Percentiles rank a stretch among this genome's conserved stretches.
phyloP scores from a whole-genome alignment of 805 yeast species.

The Candida ascalaphidarum region DNA sequence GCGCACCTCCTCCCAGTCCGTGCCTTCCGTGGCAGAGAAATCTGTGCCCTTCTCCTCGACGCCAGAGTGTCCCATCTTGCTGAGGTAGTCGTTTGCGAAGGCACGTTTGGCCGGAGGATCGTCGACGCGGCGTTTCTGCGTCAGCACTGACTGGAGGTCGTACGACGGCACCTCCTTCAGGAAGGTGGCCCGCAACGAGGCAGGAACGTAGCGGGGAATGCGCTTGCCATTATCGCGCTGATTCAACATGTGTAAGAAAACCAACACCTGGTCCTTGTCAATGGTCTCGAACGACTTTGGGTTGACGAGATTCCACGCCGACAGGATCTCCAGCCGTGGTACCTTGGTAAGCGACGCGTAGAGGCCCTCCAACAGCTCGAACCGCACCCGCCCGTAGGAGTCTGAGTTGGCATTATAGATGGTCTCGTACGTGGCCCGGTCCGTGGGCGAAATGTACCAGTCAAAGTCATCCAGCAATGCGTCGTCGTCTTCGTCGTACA shows the following conservation, averaged over 20 bases:
- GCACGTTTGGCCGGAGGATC: conserved; percentile 16
- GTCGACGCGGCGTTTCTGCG: conserved; percentile 4
- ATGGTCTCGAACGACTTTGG: conserved; percentile 83
- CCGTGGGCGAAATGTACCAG: conserved; percentile 94
- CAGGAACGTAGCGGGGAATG: conserved; percentile 93
- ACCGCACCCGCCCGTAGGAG: conserved; percentile 69
- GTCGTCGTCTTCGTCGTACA: conserved; percentile 48
- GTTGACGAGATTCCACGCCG: conserved; percentile 93
- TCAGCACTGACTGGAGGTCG: conserved; percentile 31
- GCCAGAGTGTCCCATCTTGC: conserved; percentile 42
- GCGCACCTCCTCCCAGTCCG: conserved; percentile 90
- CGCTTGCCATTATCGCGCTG: conserved; percentile 80
- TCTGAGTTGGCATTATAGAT: conserved; percentile 72
- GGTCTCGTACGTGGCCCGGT: conserved; percentile 67
- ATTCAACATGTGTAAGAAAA: conserved; percentile 82
- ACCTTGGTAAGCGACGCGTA: conserved; percentile 63
- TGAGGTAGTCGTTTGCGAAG: conserved; percentile 49
- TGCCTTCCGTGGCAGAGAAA: conserved; percentile 62
- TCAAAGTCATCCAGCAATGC: conserved; percentile 64
- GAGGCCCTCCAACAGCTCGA: conserved; percentile 59
- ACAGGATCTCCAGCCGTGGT: conserved; percentile 76
- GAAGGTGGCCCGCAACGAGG: conserved; percentile 83
- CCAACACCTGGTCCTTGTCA: conserved; percentile 88
- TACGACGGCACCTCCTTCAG: conserved; percentile 77
- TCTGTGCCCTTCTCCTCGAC: conserved; percentile 48